A percentile compares a stretch with the other conserved stretches of the same genome.
phyloP scores from a whole-genome alignment of 768 basidiomycete species.

The Suillus americanus region DNA sequence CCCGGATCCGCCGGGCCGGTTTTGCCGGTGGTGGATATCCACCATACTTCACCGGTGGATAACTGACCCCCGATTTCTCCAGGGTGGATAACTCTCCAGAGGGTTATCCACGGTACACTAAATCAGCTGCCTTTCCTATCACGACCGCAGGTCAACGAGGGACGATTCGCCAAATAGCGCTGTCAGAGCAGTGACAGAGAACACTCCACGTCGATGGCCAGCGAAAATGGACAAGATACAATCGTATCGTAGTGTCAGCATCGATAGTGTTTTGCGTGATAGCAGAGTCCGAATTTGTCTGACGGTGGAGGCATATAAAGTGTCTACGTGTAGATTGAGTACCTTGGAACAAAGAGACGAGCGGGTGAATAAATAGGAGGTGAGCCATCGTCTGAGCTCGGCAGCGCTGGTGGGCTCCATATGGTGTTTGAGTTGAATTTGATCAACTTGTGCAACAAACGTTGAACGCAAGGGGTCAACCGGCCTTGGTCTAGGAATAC shows the following conservation, averaged over 20 bases:
- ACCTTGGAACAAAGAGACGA: slow-evolving; percentile 50
- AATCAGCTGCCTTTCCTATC: slow-evolving; percentile 68
- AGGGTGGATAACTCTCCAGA: too few relatives aligned
- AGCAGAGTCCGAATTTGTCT: slow-evolving; percentile 49
- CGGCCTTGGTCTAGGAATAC: too few relatives aligned
- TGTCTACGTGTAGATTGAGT: slow-evolving; percentile 10
- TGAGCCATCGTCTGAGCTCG: slow-evolving; percentile 51
- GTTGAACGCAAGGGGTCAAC: too few relatives aligned
- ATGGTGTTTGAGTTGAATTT: background rate
- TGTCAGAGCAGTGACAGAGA: slow-evolving; percentile 43
- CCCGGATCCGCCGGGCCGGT: too few relatives aligned
- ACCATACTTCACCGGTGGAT: too few relatives aligned
- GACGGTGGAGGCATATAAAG: slow-evolving; percentile 11
- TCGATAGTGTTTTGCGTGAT: slow-evolving; percentile 49
- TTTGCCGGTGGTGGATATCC: too few relatives aligned
- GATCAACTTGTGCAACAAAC: background rate
- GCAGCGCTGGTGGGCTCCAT: background rate
- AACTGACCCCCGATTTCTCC: too few relatives aligned
- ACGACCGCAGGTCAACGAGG: slow-evolving; percentile 29
- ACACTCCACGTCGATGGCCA: slow-evolving; percentile 59
- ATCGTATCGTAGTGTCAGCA: slow-evolving; percentile 54
- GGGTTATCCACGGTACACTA: too few relatives aligned
- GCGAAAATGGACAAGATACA: slow-evolving; percentile 65
- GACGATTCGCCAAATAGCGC: slow-evolving; percentile 33
- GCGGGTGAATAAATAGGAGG: slow-evolving; percentile 44